Evolutionary conservation across 345 rosid species (phyloP).

Genomic region (Citrus inodora): DNA sequence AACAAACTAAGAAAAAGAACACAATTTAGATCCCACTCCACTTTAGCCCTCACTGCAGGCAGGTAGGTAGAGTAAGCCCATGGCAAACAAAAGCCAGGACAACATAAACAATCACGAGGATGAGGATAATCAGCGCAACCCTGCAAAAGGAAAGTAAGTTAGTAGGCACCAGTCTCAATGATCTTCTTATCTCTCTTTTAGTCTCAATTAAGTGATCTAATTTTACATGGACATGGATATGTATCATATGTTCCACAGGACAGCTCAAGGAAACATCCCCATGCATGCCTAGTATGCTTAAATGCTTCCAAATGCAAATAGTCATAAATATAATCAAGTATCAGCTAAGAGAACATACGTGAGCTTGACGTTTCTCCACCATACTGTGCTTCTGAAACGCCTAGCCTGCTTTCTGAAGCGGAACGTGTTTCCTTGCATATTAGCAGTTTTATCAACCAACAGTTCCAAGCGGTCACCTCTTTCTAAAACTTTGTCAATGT

Average conservation of each 20-base stretch:
- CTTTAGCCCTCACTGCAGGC: conserved; percentile 45
- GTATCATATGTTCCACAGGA: background rate
- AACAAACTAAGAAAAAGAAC: conserved; percentile 2
- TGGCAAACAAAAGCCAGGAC: conserved; percentile 80
- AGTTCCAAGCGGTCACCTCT: conserved; percentile 94
- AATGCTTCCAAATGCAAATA: background rate
- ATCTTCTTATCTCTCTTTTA: background rate
- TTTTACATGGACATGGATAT: background rate
- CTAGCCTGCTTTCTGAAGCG: conserved; percentile 96
- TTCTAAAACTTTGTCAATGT: conserved; percentile 85
- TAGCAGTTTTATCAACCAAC: conserved; percentile 91
- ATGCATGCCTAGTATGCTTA: background rate
- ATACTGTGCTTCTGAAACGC: conserved; percentile 67
- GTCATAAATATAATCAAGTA: background rate
- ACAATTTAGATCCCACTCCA: conserved; percentile 17
- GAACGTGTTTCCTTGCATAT: conserved; percentile 94
- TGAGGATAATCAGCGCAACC: conserved; percentile 55
- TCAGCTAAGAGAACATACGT: conserved; percentile 44
- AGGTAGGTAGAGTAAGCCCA: conserved; percentile 68
- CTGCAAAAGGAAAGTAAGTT: conserved; percentile 39
- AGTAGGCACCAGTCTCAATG: conserved; percentile 4
- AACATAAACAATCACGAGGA: conserved; percentile 62
- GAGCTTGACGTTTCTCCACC: conserved; percentile 97
- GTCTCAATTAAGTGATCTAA: background rate
- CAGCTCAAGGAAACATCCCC: background rate